phyloP scores from a whole-genome alignment of 2,329 filamentous ascomycete genomes.

The Fusarium sp. region DNA sequence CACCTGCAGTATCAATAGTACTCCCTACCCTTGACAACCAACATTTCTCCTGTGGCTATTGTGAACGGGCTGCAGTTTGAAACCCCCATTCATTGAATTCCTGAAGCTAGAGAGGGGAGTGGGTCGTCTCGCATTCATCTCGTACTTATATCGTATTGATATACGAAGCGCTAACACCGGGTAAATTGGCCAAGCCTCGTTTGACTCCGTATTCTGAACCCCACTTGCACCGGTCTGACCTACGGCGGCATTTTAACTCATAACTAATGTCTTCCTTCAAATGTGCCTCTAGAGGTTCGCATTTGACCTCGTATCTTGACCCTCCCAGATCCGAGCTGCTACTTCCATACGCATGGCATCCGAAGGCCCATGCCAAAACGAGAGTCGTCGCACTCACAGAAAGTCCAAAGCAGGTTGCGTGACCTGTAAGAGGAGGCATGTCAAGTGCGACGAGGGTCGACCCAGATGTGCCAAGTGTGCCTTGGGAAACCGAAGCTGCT shows the following conservation, averaged over 20 bases:
- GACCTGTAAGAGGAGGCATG: not conserved
- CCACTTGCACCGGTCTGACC: not conserved
- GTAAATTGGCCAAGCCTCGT: too few species aligned
- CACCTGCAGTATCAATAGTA: too few species aligned
- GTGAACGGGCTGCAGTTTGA: too few species aligned
- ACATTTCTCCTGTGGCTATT: too few species aligned
- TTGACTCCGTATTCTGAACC: too few species aligned
- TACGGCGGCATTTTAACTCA: not conserved
- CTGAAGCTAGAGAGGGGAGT: too few species aligned
- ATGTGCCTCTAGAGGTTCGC: not conserved
- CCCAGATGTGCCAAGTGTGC: not conserved
- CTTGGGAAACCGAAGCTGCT: not conserved
- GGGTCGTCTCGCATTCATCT: too few species aligned
- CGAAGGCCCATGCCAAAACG: not conserved
- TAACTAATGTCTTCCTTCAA: not conserved
- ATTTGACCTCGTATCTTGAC: not conserved
- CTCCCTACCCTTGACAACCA: too few species aligned
- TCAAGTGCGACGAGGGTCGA: not conserved
- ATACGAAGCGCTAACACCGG: too few species aligned
- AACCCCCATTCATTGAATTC: too few species aligned
- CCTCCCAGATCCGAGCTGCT: not conserved
- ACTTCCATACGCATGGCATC: not conserved
- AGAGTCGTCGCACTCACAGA: not conserved
- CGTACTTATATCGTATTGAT: too few species aligned
- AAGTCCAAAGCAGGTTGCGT: not conserved